These are phyloP conservation scores for Aurifilum marmelostoma DNA, from an alignment of 2,329 filamentous ascomycete genomes.

Conservation along the genomic window DNA sequence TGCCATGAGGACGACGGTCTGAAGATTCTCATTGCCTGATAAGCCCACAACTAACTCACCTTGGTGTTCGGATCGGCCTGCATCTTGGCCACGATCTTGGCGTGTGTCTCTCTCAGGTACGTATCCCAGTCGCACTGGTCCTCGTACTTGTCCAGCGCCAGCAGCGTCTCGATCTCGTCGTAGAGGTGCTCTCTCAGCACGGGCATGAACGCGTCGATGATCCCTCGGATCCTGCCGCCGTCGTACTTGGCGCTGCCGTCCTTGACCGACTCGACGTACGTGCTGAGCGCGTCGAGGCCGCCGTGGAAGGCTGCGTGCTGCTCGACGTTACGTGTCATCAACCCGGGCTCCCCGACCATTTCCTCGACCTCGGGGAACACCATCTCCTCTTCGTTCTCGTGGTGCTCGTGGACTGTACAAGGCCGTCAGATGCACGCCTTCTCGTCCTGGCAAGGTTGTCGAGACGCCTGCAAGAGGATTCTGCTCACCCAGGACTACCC, in stretches of 20 bases:
- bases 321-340: slow-evolving; percentile 40
- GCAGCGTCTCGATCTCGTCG: slow-evolving; percentile 44
- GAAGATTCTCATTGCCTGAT: too few species aligned
- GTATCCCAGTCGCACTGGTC: slow-evolving; percentile 41
- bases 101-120: slow-evolving; percentile 35
- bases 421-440: background rate
- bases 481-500: slow-evolving; percentile 21
- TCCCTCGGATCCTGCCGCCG: slow-evolving; percentile 36
- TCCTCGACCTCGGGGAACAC: slow-evolving; percentile 41
- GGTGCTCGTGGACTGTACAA: slow-evolving; percentile 37
- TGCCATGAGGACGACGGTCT: too few species aligned
- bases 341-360: slow-evolving; percentile 33
- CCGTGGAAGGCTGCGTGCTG: slow-evolving; percentile 41
- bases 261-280: slow-evolving; percentile 39
- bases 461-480: background rate
- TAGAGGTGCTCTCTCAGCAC: slow-evolving; percentile 41
- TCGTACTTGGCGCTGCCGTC: slow-evolving; percentile 37
- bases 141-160: slow-evolving; percentile 39
- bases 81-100: slow-evolving; percentile 29
- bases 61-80: slow-evolving; percentile 31
- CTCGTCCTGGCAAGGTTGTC: background rate
- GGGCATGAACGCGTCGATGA: slow-evolving; percentile 43
- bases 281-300: slow-evolving; percentile 39
- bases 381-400: slow-evolving; percentile 38
- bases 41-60: slow-evolving; percentile 31